Conservation (phyloP, 495 filamentous ascomycete species). For the Chaetomium fimeti region DNA sequence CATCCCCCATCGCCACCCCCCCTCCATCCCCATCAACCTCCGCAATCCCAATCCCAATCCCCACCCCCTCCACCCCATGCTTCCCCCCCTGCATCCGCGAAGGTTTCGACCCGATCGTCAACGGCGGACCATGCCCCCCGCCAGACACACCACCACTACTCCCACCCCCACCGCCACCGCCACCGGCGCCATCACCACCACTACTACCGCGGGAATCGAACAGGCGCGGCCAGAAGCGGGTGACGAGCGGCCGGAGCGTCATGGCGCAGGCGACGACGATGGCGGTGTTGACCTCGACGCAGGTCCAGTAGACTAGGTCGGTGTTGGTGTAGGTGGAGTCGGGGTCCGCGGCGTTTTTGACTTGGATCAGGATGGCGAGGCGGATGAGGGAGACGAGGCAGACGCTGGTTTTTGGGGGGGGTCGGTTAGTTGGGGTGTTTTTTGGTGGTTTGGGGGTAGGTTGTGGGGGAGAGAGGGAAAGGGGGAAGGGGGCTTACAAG, state of each 20-base stretch:
- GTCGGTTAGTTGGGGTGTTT: background rate
- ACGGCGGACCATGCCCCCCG: slow-evolving; percentile 11
- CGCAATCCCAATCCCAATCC: slow-evolving; percentile 1
- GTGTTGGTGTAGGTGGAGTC: slow-evolving; percentile 29
- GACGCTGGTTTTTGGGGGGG: slow-evolving; percentile 19
- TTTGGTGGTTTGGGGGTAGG: background rate
- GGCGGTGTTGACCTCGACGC: slow-evolving; percentile 31
- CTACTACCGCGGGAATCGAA: slow-evolving; percentile 4
- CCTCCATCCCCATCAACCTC: background rate
- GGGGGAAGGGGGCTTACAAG: slow-evolving; percentile 32
- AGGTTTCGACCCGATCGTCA: slow-evolving; percentile 31
- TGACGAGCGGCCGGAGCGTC: slow-evolving; percentile 34
- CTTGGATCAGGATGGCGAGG: slow-evolving; percentile 25
- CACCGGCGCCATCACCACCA: background rate
- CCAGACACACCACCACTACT: background rate
- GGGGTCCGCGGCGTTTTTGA: slow-evolving; percentile 14
- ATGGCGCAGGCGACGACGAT: slow-evolving; percentile 33
- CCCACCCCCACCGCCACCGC: background rate
- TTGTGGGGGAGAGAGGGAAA: background rate
- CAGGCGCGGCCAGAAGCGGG: slow-evolving; percentile 24
- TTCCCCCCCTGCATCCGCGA: background rate
- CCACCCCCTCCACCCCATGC: background rate
- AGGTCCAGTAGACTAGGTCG: slow-evolving; percentile 25
- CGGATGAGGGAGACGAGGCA: slow-evolving; percentile 35
- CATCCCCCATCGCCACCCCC: background rate